A percentile compares a stretch with the other conserved stretches of the same genome.
phyloP scores from a whole-genome alignment of 306 rosid genomes.

The Dalbergia oliveri region DNA sequence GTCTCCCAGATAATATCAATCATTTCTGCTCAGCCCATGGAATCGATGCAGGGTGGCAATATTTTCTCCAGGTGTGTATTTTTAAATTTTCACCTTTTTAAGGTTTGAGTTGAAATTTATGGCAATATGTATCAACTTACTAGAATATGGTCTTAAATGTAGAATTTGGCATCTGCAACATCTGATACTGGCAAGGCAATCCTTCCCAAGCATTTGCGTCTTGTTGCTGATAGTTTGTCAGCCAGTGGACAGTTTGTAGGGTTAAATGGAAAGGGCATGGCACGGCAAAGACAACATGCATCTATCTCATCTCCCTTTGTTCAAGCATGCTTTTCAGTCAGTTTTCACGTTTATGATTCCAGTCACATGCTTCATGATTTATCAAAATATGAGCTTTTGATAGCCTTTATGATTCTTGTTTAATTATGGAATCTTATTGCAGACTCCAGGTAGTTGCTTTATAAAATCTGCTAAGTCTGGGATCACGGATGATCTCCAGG shows the following conservation, averaged over 20 bases:
- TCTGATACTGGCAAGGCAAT: constrained; percentile 81
- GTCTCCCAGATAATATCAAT: constrained; percentile 87
- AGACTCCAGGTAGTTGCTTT: constrained; percentile 86
- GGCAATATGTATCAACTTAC: constrained; percentile 35
- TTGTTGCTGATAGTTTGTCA: constrained; percentile 78
- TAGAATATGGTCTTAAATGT: constrained; percentile 48
- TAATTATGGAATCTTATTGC: constrained; percentile 55
- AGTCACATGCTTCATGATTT: constrained; percentile 32
- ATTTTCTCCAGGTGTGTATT: constrained; percentile 70
- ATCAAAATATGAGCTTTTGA: constrained; percentile 22
- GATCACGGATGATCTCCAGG: constrained; percentile 69
- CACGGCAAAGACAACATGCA: constrained; percentile 73
- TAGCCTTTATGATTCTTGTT: constrained; percentile 30
- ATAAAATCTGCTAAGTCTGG: constrained; percentile 92
- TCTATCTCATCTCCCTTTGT: constrained; percentile 79
- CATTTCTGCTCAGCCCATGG: constrained; percentile 75
- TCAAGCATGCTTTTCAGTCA: constrained; percentile 96
- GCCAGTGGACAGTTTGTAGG: constrained; percentile 90
- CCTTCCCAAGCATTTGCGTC: constrained; percentile 81
- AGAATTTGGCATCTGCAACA: constrained; percentile 78
- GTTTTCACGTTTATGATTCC: constrained; percentile 58
- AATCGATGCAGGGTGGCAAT: constrained; percentile 82
- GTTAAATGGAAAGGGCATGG: constrained; percentile 80
- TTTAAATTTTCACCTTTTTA: constrained; percentile 3
- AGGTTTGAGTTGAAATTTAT: constrained; percentile 32